A percentile compares a stretch with the other conserved stretches of the same genome.
Evolutionary conservation across 2,329 filamentous ascomycete genomes (phyloP).

Genomic region (Ascochyta koolunga): DNA sequence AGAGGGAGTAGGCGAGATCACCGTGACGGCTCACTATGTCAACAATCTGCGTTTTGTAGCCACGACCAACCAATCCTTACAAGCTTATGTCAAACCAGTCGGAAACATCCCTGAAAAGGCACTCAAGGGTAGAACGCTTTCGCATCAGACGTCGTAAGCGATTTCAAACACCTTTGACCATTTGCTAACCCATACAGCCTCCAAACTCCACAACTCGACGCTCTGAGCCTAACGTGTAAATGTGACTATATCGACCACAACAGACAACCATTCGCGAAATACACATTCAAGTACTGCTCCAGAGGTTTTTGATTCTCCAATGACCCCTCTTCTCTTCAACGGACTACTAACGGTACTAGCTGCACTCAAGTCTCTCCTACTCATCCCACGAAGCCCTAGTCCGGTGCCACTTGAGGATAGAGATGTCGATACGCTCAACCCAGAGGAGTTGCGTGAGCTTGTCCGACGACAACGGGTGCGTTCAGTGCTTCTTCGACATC

Average conservation of each 20-base stretch:
- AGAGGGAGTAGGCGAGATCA: constrained; percentile 24
- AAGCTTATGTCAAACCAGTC: background rate
- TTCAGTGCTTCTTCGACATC: background rate
- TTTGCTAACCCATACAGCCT: background rate
- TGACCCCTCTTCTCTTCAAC: background rate
- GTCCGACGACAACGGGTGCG: constrained; percentile 21
- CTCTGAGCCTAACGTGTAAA: accelerated
- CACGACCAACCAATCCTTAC: background rate
- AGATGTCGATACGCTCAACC: constrained; percentile 16
- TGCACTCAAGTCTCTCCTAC: constrained; percentile 38
- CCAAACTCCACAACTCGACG: background rate
- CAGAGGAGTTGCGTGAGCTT: constrained; percentile 27
- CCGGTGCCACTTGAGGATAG: constrained; percentile 28
- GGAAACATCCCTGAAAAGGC: constrained; percentile 28
- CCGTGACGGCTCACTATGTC: constrained; percentile 16
- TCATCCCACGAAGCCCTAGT: constrained; percentile 39
- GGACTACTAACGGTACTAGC: constrained; percentile 8
- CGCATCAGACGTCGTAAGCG: constrained; percentile 20
- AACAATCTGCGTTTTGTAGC: background rate
- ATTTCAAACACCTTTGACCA: no score
- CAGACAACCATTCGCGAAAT: constrained; percentile 18
- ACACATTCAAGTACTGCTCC: constrained; percentile 30
- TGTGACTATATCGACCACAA: background rate
- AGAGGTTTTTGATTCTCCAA: constrained; percentile 7
- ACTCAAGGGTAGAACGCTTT: constrained; percentile 24